These are phyloP conservation scores for Russula ochroleuca DNA, from an alignment of 768 basidiomycete genomes.

Conservation along the genomic window DNA sequence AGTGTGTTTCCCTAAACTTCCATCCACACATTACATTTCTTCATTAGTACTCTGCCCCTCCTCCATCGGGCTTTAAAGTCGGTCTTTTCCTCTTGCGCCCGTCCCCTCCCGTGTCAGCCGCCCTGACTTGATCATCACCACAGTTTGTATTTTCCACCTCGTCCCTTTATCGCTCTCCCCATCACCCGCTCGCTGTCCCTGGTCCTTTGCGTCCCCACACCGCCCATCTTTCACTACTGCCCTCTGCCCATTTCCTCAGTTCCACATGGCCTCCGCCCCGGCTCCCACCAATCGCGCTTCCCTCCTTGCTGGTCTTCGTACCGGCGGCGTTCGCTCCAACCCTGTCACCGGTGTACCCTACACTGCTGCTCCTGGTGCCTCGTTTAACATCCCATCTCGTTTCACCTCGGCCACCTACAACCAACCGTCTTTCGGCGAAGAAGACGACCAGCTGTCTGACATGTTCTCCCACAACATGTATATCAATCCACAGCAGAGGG, in stretches of 20 bases:
- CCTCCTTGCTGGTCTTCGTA: constrained; percentile 84
- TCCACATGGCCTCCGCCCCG: constrained; percentile 42
- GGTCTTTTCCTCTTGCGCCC: neutral
- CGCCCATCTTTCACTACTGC: constrained; percentile 24
- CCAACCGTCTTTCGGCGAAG: constrained; percentile 46
- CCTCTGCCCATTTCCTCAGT: constrained; percentile 25
- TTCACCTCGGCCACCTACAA: constrained; percentile 46
- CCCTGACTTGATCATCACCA: constrained; percentile 17
- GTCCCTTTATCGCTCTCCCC: constrained; percentile 28
- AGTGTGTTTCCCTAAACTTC: constrained; percentile 17
- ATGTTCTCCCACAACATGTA: constrained; percentile 51
- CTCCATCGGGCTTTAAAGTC: constrained; percentile 16
- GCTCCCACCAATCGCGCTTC: constrained; percentile 62
- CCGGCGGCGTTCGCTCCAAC: constrained; percentile 81
- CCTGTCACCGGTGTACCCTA: constrained; percentile 51
- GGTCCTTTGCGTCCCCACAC: constrained; percentile 25
- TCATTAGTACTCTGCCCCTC: constrained; percentile 19
- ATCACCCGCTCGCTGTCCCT: constrained; percentile 27
- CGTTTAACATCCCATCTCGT: constrained; percentile 58
- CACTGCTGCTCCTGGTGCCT: constrained; percentile 58
- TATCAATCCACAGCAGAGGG: constrained; percentile 38
- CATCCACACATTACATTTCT: constrained; percentile 26
- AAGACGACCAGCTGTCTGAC: constrained; percentile 58
- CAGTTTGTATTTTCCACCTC: constrained; percentile 36
- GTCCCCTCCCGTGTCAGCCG: constrained; percentile 14